Conservation (phyloP, 371 early-diverging fungal genomes). For the Rhizomucor pusillus region DNA sequence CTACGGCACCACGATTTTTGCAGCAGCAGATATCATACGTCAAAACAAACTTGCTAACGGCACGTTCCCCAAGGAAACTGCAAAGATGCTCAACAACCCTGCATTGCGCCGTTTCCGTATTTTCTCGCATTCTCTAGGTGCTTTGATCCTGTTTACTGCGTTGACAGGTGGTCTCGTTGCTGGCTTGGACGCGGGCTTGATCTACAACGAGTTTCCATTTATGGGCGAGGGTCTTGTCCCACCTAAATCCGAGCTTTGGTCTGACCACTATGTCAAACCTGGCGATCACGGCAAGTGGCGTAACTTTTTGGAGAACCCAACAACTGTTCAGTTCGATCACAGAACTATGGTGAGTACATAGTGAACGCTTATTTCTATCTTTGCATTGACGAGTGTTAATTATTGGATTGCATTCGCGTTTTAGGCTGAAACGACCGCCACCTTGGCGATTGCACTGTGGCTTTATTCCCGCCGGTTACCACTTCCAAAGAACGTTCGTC, state of each 20-base stretch:
- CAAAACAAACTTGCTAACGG: slow-evolving; percentile 61
- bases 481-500: slow-evolving; percentile 64
- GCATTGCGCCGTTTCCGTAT: slow-evolving; percentile 58
- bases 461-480: slow-evolving; percentile 66
- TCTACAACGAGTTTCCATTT: slow-evolving; percentile 93
- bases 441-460: slow-evolving; percentile 72
- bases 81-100: slow-evolving; percentile 55
- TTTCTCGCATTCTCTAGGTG: slow-evolving; percentile 57
- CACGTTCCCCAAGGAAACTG: slow-evolving; percentile 34
- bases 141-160: slow-evolving; percentile 82
- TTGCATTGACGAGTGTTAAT: background rate
- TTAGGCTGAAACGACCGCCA: slow-evolving; percentile 82
- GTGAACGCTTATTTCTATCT: background rate
- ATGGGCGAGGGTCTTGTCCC: slow-evolving; percentile 85
- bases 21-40: slow-evolving; percentile 75
- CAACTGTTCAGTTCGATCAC: slow-evolving; percentile 94
- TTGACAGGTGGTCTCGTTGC: slow-evolving; percentile 96
- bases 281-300: slow-evolving; percentile 65
- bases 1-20: slow-evolving; percentile 75
- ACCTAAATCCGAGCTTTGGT: slow-evolving; percentile 71
- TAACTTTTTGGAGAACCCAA: slow-evolving; percentile 91
- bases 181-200: slow-evolving; percentile 94
- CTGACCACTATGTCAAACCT: slow-evolving; percentile 52
- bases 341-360: slow-evolving; percentile 67
- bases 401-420: too few relatives aligned